Percentiles rank a stretch among this genome's conserved stretches.
These are phyloP conservation scores for Boletus vinaceobasis DNA, from an alignment of 768 basidiomycete species.

Conservation along the genomic window DNA sequence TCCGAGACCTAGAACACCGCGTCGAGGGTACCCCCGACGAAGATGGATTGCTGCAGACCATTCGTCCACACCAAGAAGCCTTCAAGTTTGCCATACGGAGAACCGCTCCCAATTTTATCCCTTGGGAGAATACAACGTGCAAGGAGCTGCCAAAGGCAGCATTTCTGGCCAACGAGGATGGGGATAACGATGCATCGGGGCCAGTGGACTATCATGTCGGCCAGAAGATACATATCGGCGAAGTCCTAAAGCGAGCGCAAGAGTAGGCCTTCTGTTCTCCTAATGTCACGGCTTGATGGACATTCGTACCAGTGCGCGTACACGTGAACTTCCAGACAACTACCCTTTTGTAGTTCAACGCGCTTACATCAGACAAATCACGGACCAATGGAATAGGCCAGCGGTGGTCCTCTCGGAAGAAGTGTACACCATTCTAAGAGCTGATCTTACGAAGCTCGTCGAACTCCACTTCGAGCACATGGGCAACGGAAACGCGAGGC, in stretches of 20 bases:
- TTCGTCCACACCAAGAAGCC: slow-evolving; percentile 44
- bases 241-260: slow-evolving; percentile 46
- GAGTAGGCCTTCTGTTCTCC: slow-evolving; percentile 35
- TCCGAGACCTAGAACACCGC: slow-evolving; percentile 39
- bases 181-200: slow-evolving; percentile 1
- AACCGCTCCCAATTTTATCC: slow-evolving; percentile 59
- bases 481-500: slow-evolving; percentile 50
- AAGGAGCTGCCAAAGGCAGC: slow-evolving; percentile 6
- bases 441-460: slow-evolving; percentile 43
- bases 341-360: slow-evolving; percentile 62
- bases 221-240: slow-evolving; percentile 44
- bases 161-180: slow-evolving; percentile 44
- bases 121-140: slow-evolving; percentile 34
- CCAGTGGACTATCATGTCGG: not conserved
- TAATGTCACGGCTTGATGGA: not conserved
- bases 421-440: slow-evolving; percentile 36
- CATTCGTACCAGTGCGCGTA: slow-evolving; percentile 48
- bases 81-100: slow-evolving; percentile 48
- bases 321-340: slow-evolving; percentile 66
- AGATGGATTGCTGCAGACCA: slow-evolving; percentile 52
- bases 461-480: slow-evolving; percentile 47
- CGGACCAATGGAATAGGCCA: slow-evolving; percentile 48
- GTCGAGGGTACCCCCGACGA: slow-evolving; percentile 53
- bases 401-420: slow-evolving; percentile 42
- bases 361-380: slow-evolving; percentile 44